Evolutionary conservation across 78 protist species (phyloP).

Genomic region (Emiliania huxleyi): DNA sequence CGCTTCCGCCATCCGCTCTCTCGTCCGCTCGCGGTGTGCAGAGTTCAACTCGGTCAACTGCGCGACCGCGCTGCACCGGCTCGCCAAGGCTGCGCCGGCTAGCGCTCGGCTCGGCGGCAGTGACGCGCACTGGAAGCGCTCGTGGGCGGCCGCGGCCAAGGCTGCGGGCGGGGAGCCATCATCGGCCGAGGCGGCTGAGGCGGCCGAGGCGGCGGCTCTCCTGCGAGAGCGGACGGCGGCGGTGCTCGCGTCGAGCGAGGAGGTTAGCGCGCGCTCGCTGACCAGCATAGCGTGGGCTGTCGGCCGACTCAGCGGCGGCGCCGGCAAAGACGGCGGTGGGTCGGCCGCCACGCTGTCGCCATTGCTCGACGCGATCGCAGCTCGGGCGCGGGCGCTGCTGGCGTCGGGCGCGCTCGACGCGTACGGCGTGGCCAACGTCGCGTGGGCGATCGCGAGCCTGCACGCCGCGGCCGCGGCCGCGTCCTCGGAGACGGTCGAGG

Average conservation of each 20-base stretch:
- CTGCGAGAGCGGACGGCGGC: background rate
- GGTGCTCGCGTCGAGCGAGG: background rate
- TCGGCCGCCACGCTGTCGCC: too few relatives aligned
- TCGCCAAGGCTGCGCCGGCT: background rate
- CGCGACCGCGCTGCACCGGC: slow-evolving; percentile 17
- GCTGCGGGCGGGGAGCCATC: too few relatives aligned
- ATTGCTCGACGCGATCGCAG: background rate
- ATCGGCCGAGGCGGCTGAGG: background rate
- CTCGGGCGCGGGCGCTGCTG: background rate
- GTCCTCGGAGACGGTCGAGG: background rate
- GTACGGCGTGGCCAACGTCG: background rate
- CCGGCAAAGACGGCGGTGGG: too few relatives aligned
- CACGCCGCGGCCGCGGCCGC: background rate
- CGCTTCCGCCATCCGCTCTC: too few relatives aligned
- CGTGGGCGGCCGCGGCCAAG: background rate
- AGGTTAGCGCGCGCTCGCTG: slow-evolving; percentile 12
- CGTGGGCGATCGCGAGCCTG: background rate
- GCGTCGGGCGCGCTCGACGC: background rate
- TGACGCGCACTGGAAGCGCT: background rate
- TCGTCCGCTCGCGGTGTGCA: too few relatives aligned
- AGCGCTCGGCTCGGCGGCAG: background rate
- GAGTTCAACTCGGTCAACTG: background rate
- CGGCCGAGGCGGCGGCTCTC: background rate
- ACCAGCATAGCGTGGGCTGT: background rate
- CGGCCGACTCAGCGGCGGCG: background rate